phyloP scores from a whole-genome alignment of 2,329 filamentous ascomycete genomes.

The Cercospora sesami region DNA sequence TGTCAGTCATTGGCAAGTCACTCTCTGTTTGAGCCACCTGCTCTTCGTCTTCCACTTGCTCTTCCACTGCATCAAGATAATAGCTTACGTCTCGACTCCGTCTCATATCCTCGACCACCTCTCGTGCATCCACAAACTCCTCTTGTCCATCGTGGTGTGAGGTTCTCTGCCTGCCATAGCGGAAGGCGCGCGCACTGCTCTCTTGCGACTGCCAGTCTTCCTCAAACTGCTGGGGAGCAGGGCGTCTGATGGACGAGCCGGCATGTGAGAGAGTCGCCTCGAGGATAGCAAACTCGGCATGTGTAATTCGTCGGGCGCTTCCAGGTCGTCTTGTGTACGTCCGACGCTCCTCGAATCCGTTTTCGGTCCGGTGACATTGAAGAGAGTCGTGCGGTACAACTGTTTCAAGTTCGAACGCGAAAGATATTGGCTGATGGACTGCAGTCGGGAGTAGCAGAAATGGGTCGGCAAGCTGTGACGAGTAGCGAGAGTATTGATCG shows the following conservation, averaged over 20 bases:
- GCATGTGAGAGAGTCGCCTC: neutral
- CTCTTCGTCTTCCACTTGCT: neutral
- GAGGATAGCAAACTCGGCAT: neutral
- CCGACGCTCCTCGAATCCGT: neutral
- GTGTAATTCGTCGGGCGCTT: neutral
- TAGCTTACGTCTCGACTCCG: neutral
- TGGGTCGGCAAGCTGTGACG: neutral
- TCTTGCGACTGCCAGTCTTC: constrained; percentile 12
- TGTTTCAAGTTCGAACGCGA: constrained; percentile 9
- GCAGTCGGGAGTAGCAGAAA: constrained; percentile 7
- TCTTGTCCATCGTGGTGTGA: neutral
- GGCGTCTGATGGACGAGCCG: neutral
- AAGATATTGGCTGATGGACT: constrained; percentile 4
- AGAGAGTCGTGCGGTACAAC: neutral
- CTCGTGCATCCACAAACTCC: constrained; percentile 1
- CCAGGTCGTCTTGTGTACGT: neutral
- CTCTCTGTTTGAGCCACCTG: neutral
- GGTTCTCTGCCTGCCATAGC: neutral
- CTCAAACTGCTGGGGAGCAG: neutral
- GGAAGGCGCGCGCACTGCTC: neutral
- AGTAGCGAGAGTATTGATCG: neutral
- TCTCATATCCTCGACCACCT: neutral
- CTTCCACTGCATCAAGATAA: constrained; percentile 11
- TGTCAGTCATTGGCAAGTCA: neutral
- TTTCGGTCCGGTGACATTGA: neutral